phyloP scores from a whole-genome alignment of 2,329 filamentous ascomycete genomes.

The Ophiocordyceps sinensis region DNA sequence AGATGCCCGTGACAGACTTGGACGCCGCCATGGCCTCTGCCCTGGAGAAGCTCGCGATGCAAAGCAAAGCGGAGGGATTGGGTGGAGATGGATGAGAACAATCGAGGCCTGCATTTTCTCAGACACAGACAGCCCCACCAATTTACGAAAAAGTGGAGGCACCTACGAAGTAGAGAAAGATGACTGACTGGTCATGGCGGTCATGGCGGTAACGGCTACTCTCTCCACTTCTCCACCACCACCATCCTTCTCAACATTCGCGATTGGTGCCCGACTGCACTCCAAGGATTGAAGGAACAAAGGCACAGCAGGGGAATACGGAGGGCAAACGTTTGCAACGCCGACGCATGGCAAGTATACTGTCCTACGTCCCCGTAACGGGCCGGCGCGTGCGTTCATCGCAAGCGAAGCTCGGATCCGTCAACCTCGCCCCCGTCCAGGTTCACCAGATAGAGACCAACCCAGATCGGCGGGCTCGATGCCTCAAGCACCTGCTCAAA shows the following conservation, averaged over 20 bases:
- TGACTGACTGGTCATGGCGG: no score
- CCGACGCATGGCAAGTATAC: constrained; percentile 14
- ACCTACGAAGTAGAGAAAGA: no score
- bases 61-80: no score
- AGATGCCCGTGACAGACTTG: constrained; percentile 7
- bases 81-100: no score
- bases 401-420: constrained; percentile 17
- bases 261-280: background rate
- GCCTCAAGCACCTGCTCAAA: constrained; percentile 79
- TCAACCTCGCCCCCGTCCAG: constrained; percentile 51
- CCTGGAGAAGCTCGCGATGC: background rate
- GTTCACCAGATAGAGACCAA: constrained; percentile 69
- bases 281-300: no score
- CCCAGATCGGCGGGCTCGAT: constrained; percentile 63
- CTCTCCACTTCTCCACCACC: background rate
- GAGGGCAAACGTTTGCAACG: no score
- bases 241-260: background rate
- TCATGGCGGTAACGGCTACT: no score
- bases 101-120: no score
- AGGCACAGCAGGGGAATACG: no score
- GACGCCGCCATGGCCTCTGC: constrained; percentile 5
- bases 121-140: no score
- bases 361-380: constrained; percentile 18
- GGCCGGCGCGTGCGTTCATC: constrained; percentile 11
- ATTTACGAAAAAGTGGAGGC: no score